These are phyloP conservation scores for Trichoderma reesei DNA, from an alignment of 495 filamentous ascomycete genomes.

Conservation along the genomic window DNA sequence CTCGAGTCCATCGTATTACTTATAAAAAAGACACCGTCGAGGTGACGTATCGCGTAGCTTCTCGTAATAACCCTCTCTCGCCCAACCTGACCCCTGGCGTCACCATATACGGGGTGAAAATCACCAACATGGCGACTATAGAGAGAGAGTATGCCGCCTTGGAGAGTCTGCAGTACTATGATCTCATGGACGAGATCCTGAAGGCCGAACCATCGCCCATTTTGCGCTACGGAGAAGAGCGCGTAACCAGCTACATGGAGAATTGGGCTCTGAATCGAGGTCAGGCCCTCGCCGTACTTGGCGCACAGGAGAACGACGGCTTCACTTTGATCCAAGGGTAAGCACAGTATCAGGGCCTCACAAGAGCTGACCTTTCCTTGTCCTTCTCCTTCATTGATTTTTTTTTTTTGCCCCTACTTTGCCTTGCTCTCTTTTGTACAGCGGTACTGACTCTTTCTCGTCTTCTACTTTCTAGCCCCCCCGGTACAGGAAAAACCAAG, in stretches of 20 bases:
- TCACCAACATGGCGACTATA: slow-evolving; percentile 80
- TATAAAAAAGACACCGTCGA: slow-evolving; percentile 71
- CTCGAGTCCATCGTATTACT: slow-evolving; percentile 67
- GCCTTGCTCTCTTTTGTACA: not conserved
- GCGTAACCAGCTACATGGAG: slow-evolving; percentile 51
- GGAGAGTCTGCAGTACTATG: slow-evolving; percentile 84
- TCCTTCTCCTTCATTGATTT: not conserved
- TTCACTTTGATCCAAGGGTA: slow-evolving; percentile 93
- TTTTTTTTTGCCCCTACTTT: not conserved
- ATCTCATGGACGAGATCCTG: slow-evolving; percentile 84
- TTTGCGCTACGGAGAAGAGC: slow-evolving; percentile 64
- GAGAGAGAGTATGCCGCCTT: slow-evolving; percentile 93
- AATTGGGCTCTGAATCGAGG: slow-evolving; percentile 80
- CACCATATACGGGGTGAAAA: slow-evolving; percentile 64
- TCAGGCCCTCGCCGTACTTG: slow-evolving; percentile 86
- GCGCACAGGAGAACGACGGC: slow-evolving; percentile 85
- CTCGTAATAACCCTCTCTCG: slow-evolving; percentile 39
- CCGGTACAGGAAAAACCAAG: slow-evolving; percentile 95
- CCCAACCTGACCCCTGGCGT: slow-evolving; percentile 45
- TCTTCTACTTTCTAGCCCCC: slow-evolving; percentile 46
- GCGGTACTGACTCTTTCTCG: slow-evolving; percentile 6
- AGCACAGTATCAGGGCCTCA: slow-evolving; percentile 11
- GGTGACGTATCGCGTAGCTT: slow-evolving; percentile 70
- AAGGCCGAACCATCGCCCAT: slow-evolving; percentile 81
- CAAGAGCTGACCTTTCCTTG: not conserved